A percentile compares a stretch with the other conserved stretches of the same genome.
Evolutionary conservation across 306 rosid species (phyloP).

Genomic region (Myrica gale): DNA sequence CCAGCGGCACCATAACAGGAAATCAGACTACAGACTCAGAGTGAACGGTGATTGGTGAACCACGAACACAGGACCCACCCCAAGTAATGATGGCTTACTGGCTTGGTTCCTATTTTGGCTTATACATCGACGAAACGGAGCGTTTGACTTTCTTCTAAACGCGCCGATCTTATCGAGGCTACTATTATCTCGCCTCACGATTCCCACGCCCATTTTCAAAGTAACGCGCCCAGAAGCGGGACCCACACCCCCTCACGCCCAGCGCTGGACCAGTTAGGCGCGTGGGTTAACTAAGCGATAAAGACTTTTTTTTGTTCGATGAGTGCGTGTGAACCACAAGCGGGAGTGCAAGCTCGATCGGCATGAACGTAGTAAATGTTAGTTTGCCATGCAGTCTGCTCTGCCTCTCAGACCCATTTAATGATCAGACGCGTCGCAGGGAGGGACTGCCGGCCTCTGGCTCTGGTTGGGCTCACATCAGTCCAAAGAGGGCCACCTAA

Average conservation of each 20-base stretch:
- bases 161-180: neutral
- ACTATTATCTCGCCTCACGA: neutral
- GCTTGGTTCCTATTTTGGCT: neutral
- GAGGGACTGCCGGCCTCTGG: neutral
- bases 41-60: too few species aligned
- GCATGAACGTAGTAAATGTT: slow-evolving; percentile 51
- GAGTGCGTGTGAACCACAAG: neutral
- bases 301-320: too few species aligned
- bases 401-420: slow-evolving; percentile 44
- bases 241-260: neutral
- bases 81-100: too few species aligned
- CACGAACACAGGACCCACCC: too few species aligned
- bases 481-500: neutral
- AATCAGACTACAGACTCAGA: too few species aligned
- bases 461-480: neutral
- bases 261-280: neutral
- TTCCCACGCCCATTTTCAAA: neutral
- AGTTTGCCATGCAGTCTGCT: slow-evolving; percentile 36
- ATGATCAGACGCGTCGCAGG: slow-evolving; percentile 24
- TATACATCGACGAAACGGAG: slow-evolving; percentile 21
- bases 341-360: slow-evolving; percentile 16
- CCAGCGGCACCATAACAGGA: too few species aligned
- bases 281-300: neutral
- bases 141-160: slow-evolving; percentile 33
- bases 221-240: slow-evolving; percentile 21